Evolutionary conservation across 345 rosid species (phyloP).

Genomic region (Schrenkiella parvula): DNA sequence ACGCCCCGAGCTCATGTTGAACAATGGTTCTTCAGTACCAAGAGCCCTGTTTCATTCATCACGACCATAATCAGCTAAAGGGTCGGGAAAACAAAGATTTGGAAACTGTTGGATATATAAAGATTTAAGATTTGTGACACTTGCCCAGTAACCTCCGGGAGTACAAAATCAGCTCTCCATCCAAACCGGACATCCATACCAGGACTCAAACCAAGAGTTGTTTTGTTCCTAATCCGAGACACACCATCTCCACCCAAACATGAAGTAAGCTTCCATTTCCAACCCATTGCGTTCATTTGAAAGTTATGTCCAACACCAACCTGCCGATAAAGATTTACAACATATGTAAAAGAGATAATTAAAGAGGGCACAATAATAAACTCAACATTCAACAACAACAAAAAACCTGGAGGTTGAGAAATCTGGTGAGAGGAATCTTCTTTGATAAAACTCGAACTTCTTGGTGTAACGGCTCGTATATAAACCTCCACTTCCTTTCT

Average conservation of each 20-base stretch:
- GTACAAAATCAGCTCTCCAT: constrained; percentile 88
- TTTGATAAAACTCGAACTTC: constrained; percentile 68
- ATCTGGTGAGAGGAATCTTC: constrained; percentile 81
- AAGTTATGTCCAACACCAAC: constrained; percentile 86
- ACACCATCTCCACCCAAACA: constrained; percentile 87
- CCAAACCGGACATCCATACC: constrained; percentile 83
- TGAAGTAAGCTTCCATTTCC: constrained; percentile 92
- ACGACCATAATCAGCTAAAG: neutral
- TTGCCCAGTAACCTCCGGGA: constrained; percentile 85
- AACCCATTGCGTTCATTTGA: constrained; percentile 64
- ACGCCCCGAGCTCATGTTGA: constrained; percentile 79
- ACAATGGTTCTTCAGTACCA: constrained; percentile 68
- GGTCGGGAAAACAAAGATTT: neutral
- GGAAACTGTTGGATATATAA: neutral
- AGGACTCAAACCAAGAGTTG: constrained; percentile 71
- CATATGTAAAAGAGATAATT: neutral
- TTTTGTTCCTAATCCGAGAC: constrained; percentile 75
- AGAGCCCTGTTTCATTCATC: constrained; percentile 54
- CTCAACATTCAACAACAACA: neutral
- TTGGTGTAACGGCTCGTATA: constrained; percentile 67
- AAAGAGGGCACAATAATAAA: neutral
- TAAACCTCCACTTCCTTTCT: constrained; percentile 75
- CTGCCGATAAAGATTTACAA: constrained; percentile 32
- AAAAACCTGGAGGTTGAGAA: constrained; percentile 75
- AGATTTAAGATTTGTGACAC: constrained; percentile 1